Evolutionary conservation across 495 filamentous ascomycete species (phyloP), one percentile per base, ranked within the genome.

Genomic region (Clavariopsis aquatica): DNA sequence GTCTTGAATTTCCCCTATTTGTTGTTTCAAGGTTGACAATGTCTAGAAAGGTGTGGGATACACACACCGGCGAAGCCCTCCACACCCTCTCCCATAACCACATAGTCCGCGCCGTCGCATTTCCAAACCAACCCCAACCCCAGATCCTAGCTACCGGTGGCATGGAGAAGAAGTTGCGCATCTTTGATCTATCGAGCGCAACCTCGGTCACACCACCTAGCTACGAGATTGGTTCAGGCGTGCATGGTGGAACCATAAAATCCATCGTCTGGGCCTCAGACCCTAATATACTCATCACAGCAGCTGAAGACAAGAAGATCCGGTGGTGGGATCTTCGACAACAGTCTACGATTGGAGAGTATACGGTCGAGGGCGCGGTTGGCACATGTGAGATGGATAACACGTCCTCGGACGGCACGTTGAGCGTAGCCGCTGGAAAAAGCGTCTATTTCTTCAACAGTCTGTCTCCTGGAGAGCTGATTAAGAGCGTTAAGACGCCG

Each of bases 311-410:
- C 73, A 91, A 92, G 70, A 89, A 87, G 52, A 82, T 98, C 27
- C 86, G 93, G 31, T 98, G 94, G 94, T 97, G 93, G 82, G 92
- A 98, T 75, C 78, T 96, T 36, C 88, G 89, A 45, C 84, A 85
- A 20, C 83, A 87, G 49, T 79, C 84, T 26, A 83, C 90, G 13
- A 81, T 94, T 47, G 81, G 87, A 29, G 85, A 92, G 64, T 86
- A 87, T 68, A 74, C 76, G 22, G 83, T 97, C 60, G 89, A 92
- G 24, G 92, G 88, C n/a, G 79, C 87, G 31, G 90, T 96, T 69
- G 90, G 90, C 31, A 92, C 89, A 17, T 98, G 94, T 78, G 94
- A 98, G 72, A 81, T 98, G 58, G 65, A 69, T 52, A 71, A 80
- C 53, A 69, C 69, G 34, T 58, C 69, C 19, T 19, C 56, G 26